Conservation (phyloP, 495 filamentous ascomycete genomes). For the Achaetomiella virescens region DNA sequence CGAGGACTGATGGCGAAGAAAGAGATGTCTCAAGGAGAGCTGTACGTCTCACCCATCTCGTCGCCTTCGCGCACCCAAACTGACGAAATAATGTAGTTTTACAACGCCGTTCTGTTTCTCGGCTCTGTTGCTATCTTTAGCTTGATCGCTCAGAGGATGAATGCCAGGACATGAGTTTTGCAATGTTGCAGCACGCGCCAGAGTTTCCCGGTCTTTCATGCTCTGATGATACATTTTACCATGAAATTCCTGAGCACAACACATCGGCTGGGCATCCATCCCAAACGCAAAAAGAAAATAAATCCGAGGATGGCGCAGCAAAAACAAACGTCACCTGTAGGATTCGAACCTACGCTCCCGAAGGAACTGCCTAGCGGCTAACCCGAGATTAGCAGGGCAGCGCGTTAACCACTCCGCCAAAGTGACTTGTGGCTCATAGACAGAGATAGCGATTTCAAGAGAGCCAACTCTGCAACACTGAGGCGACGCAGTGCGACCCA, state of each 20-base stretch:
- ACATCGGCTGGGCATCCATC: too few relatives aligned
- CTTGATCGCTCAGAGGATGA: conserved; percentile 69
- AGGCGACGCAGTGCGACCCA: too few relatives aligned
- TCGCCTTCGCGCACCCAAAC: neutral
- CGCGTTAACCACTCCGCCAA: conserved; percentile 30
- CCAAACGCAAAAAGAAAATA: neutral
- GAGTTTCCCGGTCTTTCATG: too few relatives aligned
- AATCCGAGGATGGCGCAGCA: neutral
- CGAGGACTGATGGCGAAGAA: conserved; percentile 88
- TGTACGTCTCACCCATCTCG: conserved; percentile 45
- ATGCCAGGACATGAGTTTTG: conserved; percentile 34
- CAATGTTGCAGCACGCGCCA: too few relatives aligned
- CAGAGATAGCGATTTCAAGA: neutral
- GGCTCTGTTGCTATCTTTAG: conserved; percentile 91
- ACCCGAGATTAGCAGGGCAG: conserved; percentile 24
- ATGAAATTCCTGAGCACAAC: neutral
- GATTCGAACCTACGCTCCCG: conserved; percentile 31
- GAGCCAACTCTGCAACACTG: too few relatives aligned
- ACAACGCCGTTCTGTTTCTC: conserved; percentile 93
- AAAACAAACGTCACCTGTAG: conserved; percentile 23
- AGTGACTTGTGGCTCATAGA: conserved; percentile 19
- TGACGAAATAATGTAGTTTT: conserved; percentile 59
- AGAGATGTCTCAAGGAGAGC: conserved; percentile 89
- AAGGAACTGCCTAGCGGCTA: conserved; percentile 24
- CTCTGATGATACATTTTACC: too few relatives aligned